These are phyloP conservation scores for Mycena chlorophos DNA, from an alignment of 768 basidiomycete genomes.

Conservation along the genomic window DNA sequence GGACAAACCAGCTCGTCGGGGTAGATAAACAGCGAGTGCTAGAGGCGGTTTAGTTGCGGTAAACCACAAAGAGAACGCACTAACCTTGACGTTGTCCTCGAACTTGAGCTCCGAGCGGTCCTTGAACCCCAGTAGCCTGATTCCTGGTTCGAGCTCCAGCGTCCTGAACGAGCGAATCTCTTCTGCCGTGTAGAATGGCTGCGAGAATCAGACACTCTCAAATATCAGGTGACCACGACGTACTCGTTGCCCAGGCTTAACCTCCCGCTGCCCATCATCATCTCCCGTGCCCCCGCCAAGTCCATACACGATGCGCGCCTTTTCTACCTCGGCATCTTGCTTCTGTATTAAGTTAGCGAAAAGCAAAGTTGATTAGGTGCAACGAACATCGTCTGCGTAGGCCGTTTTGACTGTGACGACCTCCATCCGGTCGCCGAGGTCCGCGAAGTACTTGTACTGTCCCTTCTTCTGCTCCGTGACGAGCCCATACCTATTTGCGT, in stretches of 20 bases:
- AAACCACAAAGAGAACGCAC: neutral
- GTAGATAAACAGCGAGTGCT: slow-evolving; percentile 85
- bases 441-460: slow-evolving; percentile 77
- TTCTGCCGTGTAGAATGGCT: slow-evolving; percentile 86
- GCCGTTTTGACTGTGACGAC: slow-evolving; percentile 68
- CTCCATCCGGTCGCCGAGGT: slow-evolving; percentile 75
- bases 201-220: slow-evolving; percentile 10
- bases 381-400: slow-evolving; percentile 73
- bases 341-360: slow-evolving; percentile 31
- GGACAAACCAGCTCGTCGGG: slow-evolving; percentile 81
- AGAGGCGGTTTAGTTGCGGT: neutral
- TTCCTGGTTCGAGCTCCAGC: slow-evolving; percentile 63
- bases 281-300: slow-evolving; percentile 42
- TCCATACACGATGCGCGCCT: slow-evolving; percentile 47
- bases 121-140: slow-evolving; percentile 90
- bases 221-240: slow-evolving; percentile 16
- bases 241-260: slow-evolving; percentile 56
- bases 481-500: slow-evolving; percentile 68
- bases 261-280: slow-evolving; percentile 38
- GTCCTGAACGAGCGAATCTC: slow-evolving; percentile 83
- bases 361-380: neutral
- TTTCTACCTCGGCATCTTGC: slow-evolving; percentile 47
- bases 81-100: slow-evolving; percentile 80
- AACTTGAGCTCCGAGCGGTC: slow-evolving; percentile 65
- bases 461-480: slow-evolving; percentile 89